Percentiles rank a stretch among this genome's conserved stretches.
phyloP scores from a whole-genome alignment of 176 grass and related monocot species.

The Chloris gayana region DNA sequence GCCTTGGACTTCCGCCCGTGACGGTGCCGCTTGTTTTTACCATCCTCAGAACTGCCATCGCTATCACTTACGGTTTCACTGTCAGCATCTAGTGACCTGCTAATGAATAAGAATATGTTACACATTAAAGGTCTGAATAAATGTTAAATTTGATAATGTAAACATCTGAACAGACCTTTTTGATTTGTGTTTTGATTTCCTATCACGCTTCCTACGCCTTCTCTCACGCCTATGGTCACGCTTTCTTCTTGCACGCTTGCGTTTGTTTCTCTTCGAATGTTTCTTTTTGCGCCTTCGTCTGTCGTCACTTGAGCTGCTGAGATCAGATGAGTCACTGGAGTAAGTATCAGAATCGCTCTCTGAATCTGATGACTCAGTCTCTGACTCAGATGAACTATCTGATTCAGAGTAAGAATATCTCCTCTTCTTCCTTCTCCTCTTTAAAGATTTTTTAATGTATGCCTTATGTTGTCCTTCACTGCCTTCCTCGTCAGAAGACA shows the following conservation, averaged over 20 bases:
- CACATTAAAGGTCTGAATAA: neutral
- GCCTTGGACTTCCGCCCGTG: constrained; percentile 59
- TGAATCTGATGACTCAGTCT: constrained; percentile 66
- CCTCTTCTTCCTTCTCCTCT: constrained; percentile 76
- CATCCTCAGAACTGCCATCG: constrained; percentile 61
- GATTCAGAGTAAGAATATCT: constrained; percentile 88
- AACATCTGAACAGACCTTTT: constrained; percentile 53
- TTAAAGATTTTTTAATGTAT: constrained; percentile 72
- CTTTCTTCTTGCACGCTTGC: constrained; percentile 75
- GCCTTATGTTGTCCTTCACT: constrained; percentile 57
- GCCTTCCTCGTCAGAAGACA: constrained; percentile 56
- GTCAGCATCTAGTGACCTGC: constrained; percentile 57
- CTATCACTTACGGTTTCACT: constrained; percentile 55
- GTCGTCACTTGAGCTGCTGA: constrained; percentile 95
- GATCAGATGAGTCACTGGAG: constrained; percentile 71
- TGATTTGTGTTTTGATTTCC: constrained; percentile 70
- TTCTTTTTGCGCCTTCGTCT: constrained; percentile 65
- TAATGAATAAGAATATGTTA: constrained; percentile 37
- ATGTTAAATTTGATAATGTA: constrained; percentile 16
- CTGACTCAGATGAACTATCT: constrained; percentile 80
- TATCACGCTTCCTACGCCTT: constrained; percentile 76
- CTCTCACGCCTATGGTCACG: constrained; percentile 74
- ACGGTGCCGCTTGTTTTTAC: constrained; percentile 50
- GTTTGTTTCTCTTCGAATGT: constrained; percentile 67
- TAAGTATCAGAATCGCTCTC: constrained; percentile 79